phyloP scores from a whole-genome alignment of 345 rosid species.

The Barbarea vulgaris region DNA sequence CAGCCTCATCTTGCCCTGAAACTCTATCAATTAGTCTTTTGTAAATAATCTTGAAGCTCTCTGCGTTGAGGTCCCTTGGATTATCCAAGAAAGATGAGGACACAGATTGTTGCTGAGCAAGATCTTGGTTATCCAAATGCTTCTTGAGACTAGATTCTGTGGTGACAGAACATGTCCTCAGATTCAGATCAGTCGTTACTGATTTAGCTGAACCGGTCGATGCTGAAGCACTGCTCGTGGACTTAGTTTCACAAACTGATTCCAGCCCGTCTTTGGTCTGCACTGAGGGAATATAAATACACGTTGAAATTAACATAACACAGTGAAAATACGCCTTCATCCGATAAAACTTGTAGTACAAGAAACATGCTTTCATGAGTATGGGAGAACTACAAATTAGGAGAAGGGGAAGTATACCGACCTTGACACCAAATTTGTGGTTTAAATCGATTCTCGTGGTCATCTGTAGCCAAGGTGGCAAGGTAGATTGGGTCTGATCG shows the following conservation, averaged over 20 bases:
- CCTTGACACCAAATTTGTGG: slow-evolving; percentile 50
- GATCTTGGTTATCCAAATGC: slow-evolving; percentile 16
- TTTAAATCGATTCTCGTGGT: slow-evolving; percentile 46
- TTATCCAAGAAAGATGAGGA: slow-evolving; percentile 45
- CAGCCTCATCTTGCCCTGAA: slow-evolving; percentile 69
- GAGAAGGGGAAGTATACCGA: slow-evolving; percentile 33
- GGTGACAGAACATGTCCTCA: slow-evolving; percentile 47
- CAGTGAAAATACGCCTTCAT: not conserved
- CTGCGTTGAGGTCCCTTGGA: slow-evolving; percentile 30
- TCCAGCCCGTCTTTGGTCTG: slow-evolving; percentile 61
- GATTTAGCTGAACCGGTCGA: slow-evolving; percentile 39
- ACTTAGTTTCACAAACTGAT: slow-evolving; percentile 23
- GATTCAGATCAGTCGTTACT: slow-evolving; percentile 60
- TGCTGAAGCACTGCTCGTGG: slow-evolving; percentile 24
- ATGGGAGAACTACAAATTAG: not conserved
- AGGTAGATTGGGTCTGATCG: slow-evolving; percentile 58
- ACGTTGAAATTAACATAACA: slow-evolving; percentile 44
- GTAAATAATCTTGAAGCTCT: slow-evolving; percentile 56
- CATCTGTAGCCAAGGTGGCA: slow-evolving; percentile 82
- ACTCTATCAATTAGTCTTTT: slow-evolving; percentile 52
- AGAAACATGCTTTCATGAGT: slow-evolving; percentile 14
- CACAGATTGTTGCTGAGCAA: slow-evolving; percentile 43
- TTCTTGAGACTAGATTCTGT: slow-evolving; percentile 40
- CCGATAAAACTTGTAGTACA: slow-evolving; percentile 20
- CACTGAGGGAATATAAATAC: slow-evolving; percentile 55